Base-by-base conservation (phyloP, 192 early-diverging fungal species). In the Backusella parvicylindrica region DNA sequence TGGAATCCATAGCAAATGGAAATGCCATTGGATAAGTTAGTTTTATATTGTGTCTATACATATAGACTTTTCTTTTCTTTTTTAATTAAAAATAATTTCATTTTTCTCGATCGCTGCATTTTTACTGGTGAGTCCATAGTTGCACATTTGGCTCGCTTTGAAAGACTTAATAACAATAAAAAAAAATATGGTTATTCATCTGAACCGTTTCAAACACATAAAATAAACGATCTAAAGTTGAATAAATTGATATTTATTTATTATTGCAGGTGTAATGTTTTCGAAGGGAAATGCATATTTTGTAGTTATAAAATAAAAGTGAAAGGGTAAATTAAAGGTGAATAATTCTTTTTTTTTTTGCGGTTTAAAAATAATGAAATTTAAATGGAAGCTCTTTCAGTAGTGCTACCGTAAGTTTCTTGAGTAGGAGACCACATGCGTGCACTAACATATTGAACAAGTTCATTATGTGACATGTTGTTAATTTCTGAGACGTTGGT, bases 381-480 rank as follows among this genome's bases (percentile, higher is more conserved):
- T 60, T 60, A 60, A 60, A 60, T 60, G 21, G 53, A 60, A 11
- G 53, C 8, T 60, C 53, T 60, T 60, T 60, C 53, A 28, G 53
- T 9, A 28, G 9, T 26, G 26, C 28, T 71, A 26, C 40, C 28
- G 16, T 43, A 32, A 7, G 23, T 16, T 16, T 70, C 68, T 30
- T 70, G 37, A 4, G 21, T 32, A 28, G 72, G 60, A 33, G 60
- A 18, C 72, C 72, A 73, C 72, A 73, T 73, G 12, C 64, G 64
- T 15, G 23, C 18, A 28, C 38, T 47, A 31, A 66, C 72, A 66
- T 65, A 63, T 6, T 41, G 23, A n/a, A 73, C n/a, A 41, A 73
- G 32, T 4, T 73, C 72, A 5, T 66, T 30, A 43, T 73, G 72
- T 47, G 63, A 41, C 18, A 43, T 16, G 16, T 9, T 23, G 12